Evolutionary conservation across 345 rosid genomes (phyloP).

Genomic region (Barbarea vulgaris): DNA sequence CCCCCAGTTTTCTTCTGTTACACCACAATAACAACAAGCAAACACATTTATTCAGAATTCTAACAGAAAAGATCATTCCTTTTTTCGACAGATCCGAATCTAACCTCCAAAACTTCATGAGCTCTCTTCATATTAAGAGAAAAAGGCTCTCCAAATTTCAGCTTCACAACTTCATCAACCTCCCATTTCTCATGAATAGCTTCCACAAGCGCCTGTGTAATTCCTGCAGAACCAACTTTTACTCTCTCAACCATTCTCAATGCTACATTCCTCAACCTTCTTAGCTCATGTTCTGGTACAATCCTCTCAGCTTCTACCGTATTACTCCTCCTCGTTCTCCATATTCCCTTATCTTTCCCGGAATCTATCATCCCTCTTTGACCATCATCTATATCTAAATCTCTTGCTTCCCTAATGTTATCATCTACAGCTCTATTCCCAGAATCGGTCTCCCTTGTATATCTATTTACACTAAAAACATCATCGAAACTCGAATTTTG

Average conservation of each 20-base stretch:
- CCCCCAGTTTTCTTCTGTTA: conserved; percentile 86
- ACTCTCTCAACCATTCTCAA: conserved; percentile 82
- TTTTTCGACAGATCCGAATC: conserved; percentile 21
- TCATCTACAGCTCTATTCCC: conserved; percentile 14
- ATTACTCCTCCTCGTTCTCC: conserved; percentile 52
- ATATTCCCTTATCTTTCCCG: conserved; percentile 31
- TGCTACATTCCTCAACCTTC: conserved; percentile 71
- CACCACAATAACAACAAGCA: conserved; percentile 37
- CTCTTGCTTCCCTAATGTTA: conserved; percentile 16
- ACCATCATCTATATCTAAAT: conserved; percentile 26
- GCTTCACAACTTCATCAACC: conserved; percentile 79
- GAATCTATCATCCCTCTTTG: conserved; percentile 12
- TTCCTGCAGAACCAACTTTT: conserved; percentile 79
- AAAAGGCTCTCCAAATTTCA: conserved; percentile 72
- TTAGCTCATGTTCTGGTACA: conserved; percentile 74
- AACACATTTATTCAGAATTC: conserved; percentile 20
- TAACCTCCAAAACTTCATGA: conserved; percentile 80
- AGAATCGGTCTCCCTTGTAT: conserved; percentile 6
- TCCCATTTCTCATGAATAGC: conserved; percentile 78
- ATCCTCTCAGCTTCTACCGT: conserved; percentile 57
- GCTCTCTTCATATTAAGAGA: conserved; percentile 84
- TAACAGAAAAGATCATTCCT: not conserved
- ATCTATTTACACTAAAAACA: conserved; percentile 25
- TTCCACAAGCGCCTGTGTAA: conserved; percentile 71
- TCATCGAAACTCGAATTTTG: conserved; percentile 8